phyloP scores from a whole-genome alignment of 192 early-diverging fungal species.

The Entrophospora sp. region DNA sequence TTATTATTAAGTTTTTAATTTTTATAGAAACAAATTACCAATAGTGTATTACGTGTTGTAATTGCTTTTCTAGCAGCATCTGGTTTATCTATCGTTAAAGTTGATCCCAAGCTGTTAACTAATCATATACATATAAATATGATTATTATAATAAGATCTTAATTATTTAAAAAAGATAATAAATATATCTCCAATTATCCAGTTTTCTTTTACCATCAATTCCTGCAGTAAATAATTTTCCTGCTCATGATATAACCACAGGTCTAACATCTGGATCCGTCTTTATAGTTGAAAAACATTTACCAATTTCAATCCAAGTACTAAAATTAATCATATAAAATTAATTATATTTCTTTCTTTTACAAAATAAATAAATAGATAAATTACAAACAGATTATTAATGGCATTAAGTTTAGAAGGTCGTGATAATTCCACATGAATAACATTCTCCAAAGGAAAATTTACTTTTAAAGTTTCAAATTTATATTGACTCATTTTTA shows the following conservation, averaged over 20 bases:
- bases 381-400: constrained; percentile 42
- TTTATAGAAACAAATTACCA: too few species aligned
- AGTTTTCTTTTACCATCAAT: constrained; percentile 87
- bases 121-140: too few species aligned
- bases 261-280: constrained; percentile 60
- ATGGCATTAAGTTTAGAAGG: constrained; percentile 80
- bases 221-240: constrained; percentile 81
- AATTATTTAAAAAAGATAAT: too few species aligned
- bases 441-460: constrained; percentile 51
- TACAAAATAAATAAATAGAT: too few species aligned
- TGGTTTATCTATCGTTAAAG: too few species aligned
- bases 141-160: too few species aligned
- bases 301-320: constrained; percentile 57
- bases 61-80: too few species aligned
- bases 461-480: constrained; percentile 55
- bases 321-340: constrained; percentile 27
- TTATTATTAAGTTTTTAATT: too few species aligned
- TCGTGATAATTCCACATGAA: constrained; percentile 76
- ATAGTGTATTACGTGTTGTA: too few species aligned
- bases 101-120: too few species aligned
- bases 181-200: too few species aligned
- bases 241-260: constrained; percentile 69
- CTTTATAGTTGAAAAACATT: constrained; percentile 49
- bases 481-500: constrained; percentile 34
- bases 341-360: background rate